Conservation (phyloP, 1,139 yeast species). For the Sugiyamaella novakii region DNA sequence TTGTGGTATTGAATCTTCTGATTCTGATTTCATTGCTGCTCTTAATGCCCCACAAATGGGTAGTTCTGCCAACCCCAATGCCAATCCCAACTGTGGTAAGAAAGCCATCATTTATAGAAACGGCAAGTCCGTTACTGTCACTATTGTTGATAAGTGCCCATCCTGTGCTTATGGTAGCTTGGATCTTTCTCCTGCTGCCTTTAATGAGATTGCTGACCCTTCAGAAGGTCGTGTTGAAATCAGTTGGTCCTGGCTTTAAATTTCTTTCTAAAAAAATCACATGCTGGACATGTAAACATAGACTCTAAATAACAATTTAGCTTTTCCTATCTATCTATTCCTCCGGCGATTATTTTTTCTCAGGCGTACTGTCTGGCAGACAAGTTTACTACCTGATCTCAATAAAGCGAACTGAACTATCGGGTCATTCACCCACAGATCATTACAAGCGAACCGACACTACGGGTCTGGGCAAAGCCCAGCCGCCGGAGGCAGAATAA, state of each 20-base stretch:
- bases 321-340: too few species aligned
- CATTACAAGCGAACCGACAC: too few species aligned
- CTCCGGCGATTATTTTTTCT: too few species aligned
- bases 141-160: slow-evolving; percentile 57
- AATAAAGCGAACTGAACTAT: too few species aligned
- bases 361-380: too few species aligned
- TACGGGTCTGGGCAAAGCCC: slow-evolving; percentile 6
- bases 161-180: slow-evolving; percentile 52
- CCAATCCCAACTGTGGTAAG: slow-evolving; percentile 54
- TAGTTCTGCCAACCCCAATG: slow-evolving; percentile 42
- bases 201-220: slow-evolving; percentile 49
- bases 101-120: slow-evolving; percentile 48
- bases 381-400: too few species aligned
- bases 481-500: not conserved
- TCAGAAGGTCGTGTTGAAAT: slow-evolving; percentile 52
- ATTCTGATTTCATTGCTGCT: slow-evolving; percentile 52
- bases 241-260: slow-evolving; percentile 43
- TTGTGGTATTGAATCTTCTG: slow-evolving; percentile 55
- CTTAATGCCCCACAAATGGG: slow-evolving; percentile 42
- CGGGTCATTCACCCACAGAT: too few species aligned
- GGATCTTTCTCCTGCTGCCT: slow-evolving; percentile 59
- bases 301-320: too few species aligned
- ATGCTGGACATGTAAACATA: slow-evolving; percentile 13
- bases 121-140: slow-evolving; percentile 53
- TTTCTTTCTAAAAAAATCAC: not conserved